A percentile compares a stretch with the other conserved stretches of the same genome.
These are phyloP conservation scores for Porphyrellus cyaneotinctus DNA, from an alignment of 768 basidiomycete genomes.

Conservation along the genomic window DNA sequence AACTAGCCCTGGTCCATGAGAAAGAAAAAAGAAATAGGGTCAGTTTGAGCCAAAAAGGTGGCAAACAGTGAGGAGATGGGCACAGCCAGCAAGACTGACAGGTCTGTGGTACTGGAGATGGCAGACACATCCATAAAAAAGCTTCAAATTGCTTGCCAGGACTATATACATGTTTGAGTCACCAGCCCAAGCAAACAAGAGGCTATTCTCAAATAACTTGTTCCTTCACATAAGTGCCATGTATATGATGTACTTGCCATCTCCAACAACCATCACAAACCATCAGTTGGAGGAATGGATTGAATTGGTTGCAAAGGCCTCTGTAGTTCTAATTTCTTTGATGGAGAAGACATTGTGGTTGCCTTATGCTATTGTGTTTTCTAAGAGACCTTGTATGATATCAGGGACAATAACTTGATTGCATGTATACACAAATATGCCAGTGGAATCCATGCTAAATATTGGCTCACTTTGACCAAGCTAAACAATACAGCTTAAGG, in stretches of 20 bases:
- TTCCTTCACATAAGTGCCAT: slow-evolving; percentile 98
- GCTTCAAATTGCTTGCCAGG: slow-evolving; percentile 77
- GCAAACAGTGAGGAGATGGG: too few species aligned
- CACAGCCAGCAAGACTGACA: too few species aligned
- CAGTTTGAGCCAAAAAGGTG: too few species aligned
- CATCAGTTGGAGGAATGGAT: slow-evolving; percentile 94
- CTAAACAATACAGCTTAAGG: slow-evolving; percentile 38
- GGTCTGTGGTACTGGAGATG: too few species aligned
- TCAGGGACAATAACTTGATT: slow-evolving; percentile 90
- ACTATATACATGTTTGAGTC: slow-evolving; percentile 98
- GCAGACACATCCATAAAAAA: too few species aligned
- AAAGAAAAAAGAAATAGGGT: too few species aligned
- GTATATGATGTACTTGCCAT: slow-evolving; percentile 98
- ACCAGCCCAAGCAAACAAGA: slow-evolving; percentile 92
- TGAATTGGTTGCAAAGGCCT: slow-evolving; percentile 82
- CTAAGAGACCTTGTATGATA: slow-evolving; percentile 60
- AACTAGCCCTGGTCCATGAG: too few species aligned
- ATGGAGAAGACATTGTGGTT: slow-evolving; percentile 69
- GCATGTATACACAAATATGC: slow-evolving; percentile 91
- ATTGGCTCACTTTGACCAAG: slow-evolving; percentile 95
- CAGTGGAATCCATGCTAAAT: slow-evolving; percentile 90
- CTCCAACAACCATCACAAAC: slow-evolving; percentile 94
- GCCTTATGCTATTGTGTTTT: slow-evolving; percentile 65
- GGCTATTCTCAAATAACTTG: slow-evolving; percentile 91
- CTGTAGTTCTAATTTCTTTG: slow-evolving; percentile 93